Base-by-base conservation (phyloP, 176 grass and related monocot species). In the Poa annua region DNA sequence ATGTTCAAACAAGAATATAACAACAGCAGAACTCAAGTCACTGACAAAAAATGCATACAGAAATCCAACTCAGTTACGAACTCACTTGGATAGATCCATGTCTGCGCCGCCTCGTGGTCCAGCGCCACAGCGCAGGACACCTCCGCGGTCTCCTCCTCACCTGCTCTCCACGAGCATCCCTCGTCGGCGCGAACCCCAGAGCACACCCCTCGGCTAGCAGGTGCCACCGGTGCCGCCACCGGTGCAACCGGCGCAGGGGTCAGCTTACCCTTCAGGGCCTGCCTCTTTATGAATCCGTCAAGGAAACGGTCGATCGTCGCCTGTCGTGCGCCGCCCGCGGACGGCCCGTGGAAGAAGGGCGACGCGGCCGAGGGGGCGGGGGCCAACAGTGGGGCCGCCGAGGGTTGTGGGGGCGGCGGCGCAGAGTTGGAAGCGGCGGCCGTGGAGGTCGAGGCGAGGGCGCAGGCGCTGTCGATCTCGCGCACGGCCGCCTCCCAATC, bases 71-170 rank as follows among this genome's bases (percentile, higher is more conserved):
- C 61, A 64, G 61, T 32, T 33, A 64, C 12, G 9, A 60, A 22
- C 80, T 80, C 74, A 98, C 96, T 86, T 39, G 96, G 96, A 88
- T 98, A 98, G 70, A 93, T 90, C 96, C 92, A 98, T 1, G 89
- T 98, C 75, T 91, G 88, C 5, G 86, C 92, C 0, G 90, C 88
- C 80, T 95, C 96, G 3, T 42, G 85, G 50, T 98, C 92, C 32
- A 98, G 83, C 22, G 69, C 39, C 19, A 93, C 85, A 0, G 68
- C 74, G 11, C 81, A 84, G 75, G 42, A 19, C 15, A 19, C 80
- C 73, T 48, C 64, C 20, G 20, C 52, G 25, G 3, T 35, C 34
- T 76, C 73, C 73, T 72, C 19, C 54, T 72, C 21, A 11, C 33
- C 35, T 22, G 54, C 83, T 54, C 34, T 49, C 44, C 78, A 8